A percentile compares a stretch with the other conserved stretches of the same genome.
phyloP scores from a whole-genome alignment of 768 basidiomycete species.

The Lentinula edodes region DNA sequence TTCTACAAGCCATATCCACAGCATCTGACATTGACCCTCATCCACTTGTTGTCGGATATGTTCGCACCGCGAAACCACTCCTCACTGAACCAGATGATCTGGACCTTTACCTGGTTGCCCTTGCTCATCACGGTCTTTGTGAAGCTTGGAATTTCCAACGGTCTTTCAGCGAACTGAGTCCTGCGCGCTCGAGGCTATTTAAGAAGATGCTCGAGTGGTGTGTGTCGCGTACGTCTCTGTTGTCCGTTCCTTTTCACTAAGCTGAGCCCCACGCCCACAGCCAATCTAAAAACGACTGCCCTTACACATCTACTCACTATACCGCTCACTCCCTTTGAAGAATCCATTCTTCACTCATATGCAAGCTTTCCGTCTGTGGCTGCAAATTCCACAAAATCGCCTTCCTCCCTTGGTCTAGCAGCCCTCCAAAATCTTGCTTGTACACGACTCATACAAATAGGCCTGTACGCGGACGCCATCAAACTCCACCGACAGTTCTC shows the following conservation, averaged over 20 bases:
- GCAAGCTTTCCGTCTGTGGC: slow-evolving; percentile 29
- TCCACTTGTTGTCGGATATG: slow-evolving; percentile 62
- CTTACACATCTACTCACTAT: slow-evolving; percentile 60
- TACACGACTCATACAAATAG: slow-evolving; percentile 69
- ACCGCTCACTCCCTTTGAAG: slow-evolving; percentile 63
- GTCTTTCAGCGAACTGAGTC: slow-evolving; percentile 56
- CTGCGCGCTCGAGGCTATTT: slow-evolving; percentile 49
- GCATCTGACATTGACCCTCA: slow-evolving; percentile 37
- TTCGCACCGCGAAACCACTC: slow-evolving; percentile 70
- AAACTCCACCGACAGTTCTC: slow-evolving; percentile 64
- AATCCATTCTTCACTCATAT: slow-evolving; percentile 48
- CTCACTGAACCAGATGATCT: slow-evolving; percentile 67
- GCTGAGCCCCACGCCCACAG: slow-evolving; percentile 26
- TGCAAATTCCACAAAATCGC: slow-evolving; percentile 37
- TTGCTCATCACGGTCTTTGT: slow-evolving; percentile 55
- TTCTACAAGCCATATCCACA: slow-evolving; percentile 59
- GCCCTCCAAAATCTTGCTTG: slow-evolving; percentile 75
- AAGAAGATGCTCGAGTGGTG: slow-evolving; percentile 62
- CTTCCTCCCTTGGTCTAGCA: slow-evolving; percentile 45
- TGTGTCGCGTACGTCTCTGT: slow-evolving; percentile 52
- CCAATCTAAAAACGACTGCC: slow-evolving; percentile 50
- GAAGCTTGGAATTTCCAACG: slow-evolving; percentile 77
- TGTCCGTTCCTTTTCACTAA: background rate
- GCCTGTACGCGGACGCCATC: slow-evolving; percentile 67
- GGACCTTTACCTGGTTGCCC: slow-evolving; percentile 61